Conservation (phyloP, 1,284 basidiomycete genomes). For the Tilletia horrida region DNA sequence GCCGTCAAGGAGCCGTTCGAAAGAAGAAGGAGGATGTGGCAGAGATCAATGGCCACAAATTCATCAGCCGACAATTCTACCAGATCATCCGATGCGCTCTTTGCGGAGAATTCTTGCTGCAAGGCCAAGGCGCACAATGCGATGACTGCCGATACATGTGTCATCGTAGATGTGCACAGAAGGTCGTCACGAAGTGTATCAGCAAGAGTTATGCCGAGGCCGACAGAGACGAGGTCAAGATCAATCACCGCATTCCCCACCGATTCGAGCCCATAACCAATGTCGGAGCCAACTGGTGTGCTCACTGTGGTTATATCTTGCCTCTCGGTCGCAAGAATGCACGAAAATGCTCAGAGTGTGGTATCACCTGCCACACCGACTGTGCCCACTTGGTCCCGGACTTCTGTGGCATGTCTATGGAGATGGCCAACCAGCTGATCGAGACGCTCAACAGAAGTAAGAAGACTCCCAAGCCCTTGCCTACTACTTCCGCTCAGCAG, state of each 20-base stretch:
- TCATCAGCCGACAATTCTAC: conserved; percentile 95
- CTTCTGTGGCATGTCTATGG: conserved; percentile 99
- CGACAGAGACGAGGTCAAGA: conserved; percentile 97
- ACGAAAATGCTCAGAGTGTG: conserved; percentile 90
- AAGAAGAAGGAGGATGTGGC: conserved; percentile 97
- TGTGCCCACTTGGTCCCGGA: conserved; percentile 98
- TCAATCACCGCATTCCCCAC: conserved; percentile 98
- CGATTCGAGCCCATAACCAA: conserved; percentile 97
- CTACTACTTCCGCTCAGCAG: conserved; percentile 21
- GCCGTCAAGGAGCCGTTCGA: conserved; percentile 93
- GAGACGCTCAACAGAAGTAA: conserved; percentile 63
- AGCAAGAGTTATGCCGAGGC: conserved; percentile 88
- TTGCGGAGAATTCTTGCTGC: conserved; percentile 94
- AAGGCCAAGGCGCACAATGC: conserved; percentile 95
- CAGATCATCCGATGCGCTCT: conserved; percentile 93
- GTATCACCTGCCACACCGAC: conserved; percentile 93
- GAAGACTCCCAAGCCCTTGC: conserved; percentile 17
- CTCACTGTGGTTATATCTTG: conserved; percentile 92
- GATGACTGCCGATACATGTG: conserved; percentile 98
- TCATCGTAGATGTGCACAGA: conserved; percentile 96
- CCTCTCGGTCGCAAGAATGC: conserved; percentile 95
- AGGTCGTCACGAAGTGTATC: conserved; percentile 99
- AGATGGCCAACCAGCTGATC: conserved; percentile 91
- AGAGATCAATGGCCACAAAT: conserved; percentile 99
- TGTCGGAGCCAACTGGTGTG: conserved; percentile 98